phyloP scores from a whole-genome alignment of 192 early-diverging fungal species.

The Coemansia sp. region DNA sequence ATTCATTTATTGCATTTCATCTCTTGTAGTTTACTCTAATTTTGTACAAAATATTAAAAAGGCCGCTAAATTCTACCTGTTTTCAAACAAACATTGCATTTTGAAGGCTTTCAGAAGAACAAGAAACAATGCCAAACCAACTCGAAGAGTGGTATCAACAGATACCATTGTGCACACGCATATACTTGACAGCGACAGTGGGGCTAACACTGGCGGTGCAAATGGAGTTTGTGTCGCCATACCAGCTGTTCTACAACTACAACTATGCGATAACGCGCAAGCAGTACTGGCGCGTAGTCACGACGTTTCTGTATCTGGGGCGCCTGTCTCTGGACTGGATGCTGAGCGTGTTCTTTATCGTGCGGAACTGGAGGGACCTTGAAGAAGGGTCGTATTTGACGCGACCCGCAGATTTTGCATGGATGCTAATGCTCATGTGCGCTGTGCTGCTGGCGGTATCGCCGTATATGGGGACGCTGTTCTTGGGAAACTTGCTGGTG shows the following conservation, averaged over 20 bases:
- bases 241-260: constrained; percentile 82
- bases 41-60: neutral
- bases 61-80: neutral
- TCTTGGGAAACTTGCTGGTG: constrained; percentile 79
- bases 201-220: constrained; percentile 81
- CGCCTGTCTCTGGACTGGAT: constrained; percentile 85
- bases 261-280: constrained; percentile 65
- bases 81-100: neutral
- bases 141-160: constrained; percentile 90
- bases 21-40: neutral
- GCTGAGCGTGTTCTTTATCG: constrained; percentile 90
- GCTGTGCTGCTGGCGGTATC: constrained; percentile 54
- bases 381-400: constrained; percentile 93
- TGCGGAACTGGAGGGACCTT: constrained; percentile 85
- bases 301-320: constrained; percentile 95
- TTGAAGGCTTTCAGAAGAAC: neutral
- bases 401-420: constrained; percentile 89
- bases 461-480: constrained; percentile 59
- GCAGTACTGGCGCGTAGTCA: constrained; percentile 91
- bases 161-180: constrained; percentile 81
- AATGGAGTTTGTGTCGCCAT: constrained; percentile 74
- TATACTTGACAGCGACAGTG: constrained; percentile 80
- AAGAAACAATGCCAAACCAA: constrained; percentile 54
- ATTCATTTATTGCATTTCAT: neutral
- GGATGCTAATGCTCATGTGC: constrained; percentile 77